Percentiles rank a stretch among this genome's conserved stretches.
These are phyloP conservation scores for Candida andamanensis DNA, from an alignment of 805 yeast species.

Conservation along the genomic window DNA sequence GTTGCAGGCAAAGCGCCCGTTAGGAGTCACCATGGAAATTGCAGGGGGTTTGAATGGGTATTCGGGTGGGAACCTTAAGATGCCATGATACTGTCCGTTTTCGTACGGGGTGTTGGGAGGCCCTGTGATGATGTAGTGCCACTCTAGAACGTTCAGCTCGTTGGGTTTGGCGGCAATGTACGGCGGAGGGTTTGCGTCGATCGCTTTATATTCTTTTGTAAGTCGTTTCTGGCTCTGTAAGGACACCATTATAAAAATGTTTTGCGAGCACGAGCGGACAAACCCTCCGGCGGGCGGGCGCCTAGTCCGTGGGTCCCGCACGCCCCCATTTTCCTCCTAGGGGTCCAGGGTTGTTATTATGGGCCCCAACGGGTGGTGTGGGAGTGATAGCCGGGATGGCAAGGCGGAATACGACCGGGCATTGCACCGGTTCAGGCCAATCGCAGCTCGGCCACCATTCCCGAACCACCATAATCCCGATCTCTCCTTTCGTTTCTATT, in stretches of 20 bases:
- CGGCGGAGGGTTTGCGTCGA: conserved; percentile 79
- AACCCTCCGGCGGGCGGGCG: neutral
- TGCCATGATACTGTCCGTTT: conserved; percentile 86
- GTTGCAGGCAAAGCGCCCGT: conserved; percentile 79
- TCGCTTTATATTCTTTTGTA: conserved; percentile 74
- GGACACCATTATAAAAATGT: conserved; percentile 38
- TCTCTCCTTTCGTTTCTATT: too few species aligned
- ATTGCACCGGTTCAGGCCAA: too few species aligned
- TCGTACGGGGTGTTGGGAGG: conserved; percentile 87
- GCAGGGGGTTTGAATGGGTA: conserved; percentile 93
- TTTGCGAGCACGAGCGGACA: neutral
- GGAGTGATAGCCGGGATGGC: too few species aligned
- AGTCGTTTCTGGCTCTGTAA: conserved; percentile 46
- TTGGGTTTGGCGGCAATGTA: conserved; percentile 79
- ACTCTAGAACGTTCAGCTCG: conserved; percentile 81
- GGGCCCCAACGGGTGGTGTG: too few species aligned
- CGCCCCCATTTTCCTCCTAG: too few species aligned
- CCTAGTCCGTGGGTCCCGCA: neutral
- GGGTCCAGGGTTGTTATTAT: too few species aligned
- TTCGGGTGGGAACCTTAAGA: conserved; percentile 74
- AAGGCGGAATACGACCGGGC: too few species aligned
- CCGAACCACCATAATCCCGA: too few species aligned
- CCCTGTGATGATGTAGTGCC: conserved; percentile 92
- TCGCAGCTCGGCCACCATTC: too few species aligned
- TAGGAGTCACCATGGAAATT: conserved; percentile 84